Evolutionary conservation across 805 yeast genomes (phyloP).

Genomic region (Kuraishia capsulata): DNA sequence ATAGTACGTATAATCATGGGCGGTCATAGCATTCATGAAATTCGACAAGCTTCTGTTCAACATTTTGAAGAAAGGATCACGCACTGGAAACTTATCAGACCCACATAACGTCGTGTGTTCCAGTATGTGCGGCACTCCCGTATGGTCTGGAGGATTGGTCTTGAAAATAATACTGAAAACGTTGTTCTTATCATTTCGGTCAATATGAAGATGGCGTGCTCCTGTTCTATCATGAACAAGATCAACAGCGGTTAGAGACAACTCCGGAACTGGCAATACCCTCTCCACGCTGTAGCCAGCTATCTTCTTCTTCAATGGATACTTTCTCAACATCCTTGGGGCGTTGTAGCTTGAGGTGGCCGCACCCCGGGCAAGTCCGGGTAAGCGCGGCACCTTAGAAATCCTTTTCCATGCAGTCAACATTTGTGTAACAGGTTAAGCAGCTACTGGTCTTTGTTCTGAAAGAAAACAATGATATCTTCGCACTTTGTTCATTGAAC

Average conservation of each 20-base stretch:
- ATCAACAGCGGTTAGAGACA: constrained; percentile 71
- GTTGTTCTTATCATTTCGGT: constrained; percentile 72
- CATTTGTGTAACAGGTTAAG: too few species aligned
- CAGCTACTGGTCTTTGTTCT: too few species aligned
- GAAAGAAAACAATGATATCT: too few species aligned
- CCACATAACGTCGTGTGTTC: constrained; percentile 98
- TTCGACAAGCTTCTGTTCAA: constrained; percentile 87
- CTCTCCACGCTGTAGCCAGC: constrained; percentile 64
- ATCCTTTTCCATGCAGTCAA: background rate
- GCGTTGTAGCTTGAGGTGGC: background rate
- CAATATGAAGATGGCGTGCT: constrained; percentile 77
- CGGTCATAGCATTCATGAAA: constrained; percentile 99
- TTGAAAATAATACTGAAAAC: constrained; percentile 86
- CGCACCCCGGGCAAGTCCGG: too few species aligned
- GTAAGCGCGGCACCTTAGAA: too few species aligned
- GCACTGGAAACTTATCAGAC: constrained; percentile 79
- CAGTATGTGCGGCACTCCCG: constrained; percentile 93
- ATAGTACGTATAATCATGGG: constrained; percentile 89
- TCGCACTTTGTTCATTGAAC: too few species aligned
- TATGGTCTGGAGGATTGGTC: constrained; percentile 90
- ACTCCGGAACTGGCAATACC: constrained; percentile 68
- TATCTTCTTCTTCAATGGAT: constrained; percentile 52
- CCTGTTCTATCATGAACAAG: constrained; percentile 63
- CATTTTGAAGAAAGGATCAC: constrained; percentile 98
- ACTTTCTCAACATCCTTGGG: constrained; percentile 25